A percentile compares a stretch with the other conserved stretches of the same genome.
These are phyloP conservation scores for Plasmodium gallinaceum DNA, from an alignment of 169 alveolate genomes.

Conservation along the genomic window DNA sequence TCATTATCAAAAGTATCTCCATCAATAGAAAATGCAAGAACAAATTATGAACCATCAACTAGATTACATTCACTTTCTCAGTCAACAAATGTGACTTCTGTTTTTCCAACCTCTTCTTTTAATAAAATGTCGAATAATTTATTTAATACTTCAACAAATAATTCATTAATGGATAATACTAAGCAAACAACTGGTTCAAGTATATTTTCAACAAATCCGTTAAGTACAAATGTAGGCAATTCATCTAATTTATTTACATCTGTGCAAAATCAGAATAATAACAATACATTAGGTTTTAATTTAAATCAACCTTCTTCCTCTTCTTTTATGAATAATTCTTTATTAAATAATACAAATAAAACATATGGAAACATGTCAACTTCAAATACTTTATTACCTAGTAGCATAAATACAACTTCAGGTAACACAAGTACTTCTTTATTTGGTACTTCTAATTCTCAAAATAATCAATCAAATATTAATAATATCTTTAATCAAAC, in stretches of 20 bases:
- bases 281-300: constrained; percentile 25
- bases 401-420: not conserved
- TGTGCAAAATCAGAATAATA: not conserved
- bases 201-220: not conserved
- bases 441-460: not conserved
- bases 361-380: not conserved
- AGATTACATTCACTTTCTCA: constrained; percentile 24
- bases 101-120: not conserved
- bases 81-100: not conserved
- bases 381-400: constrained; percentile 1
- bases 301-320: not conserved
- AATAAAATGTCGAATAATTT: not conserved
- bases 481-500: not conserved
- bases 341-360: not conserved
- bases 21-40: constrained; percentile 18
- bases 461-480: not conserved
- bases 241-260: not conserved
- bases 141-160: not conserved
- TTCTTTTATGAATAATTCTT: no score
- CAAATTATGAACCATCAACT: constrained; percentile 17
- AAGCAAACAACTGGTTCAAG: not conserved
- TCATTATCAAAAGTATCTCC: not conserved
- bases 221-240: not conserved
- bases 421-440: not conserved
- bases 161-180: not conserved